phyloP scores from a whole-genome alignment of 352 stramenopile species.

The Pythium monospermum region DNA sequence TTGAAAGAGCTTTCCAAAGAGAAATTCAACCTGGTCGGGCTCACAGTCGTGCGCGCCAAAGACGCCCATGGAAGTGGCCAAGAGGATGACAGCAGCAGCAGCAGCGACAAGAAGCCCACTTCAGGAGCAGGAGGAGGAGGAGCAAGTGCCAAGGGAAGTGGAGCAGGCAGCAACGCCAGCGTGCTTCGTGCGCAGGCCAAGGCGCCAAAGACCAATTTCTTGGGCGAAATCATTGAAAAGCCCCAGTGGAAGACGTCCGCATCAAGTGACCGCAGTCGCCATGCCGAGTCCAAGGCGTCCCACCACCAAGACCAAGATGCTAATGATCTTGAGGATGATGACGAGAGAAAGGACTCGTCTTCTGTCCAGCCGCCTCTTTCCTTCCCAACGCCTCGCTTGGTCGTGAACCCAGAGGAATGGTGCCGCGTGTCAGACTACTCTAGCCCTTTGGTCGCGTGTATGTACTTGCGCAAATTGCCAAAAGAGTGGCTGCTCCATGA shows the following conservation, averaged over 20 bases:
- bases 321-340: slow-evolving; percentile 19
- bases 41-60: slow-evolving; percentile 43
- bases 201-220: slow-evolving; percentile 61
- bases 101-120: slow-evolving; percentile 5
- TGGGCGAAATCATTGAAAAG: slow-evolving; percentile 57
- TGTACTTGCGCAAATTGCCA: slow-evolving; percentile 61
- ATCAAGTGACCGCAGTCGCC: slow-evolving; percentile 7
- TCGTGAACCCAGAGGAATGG: slow-evolving; percentile 76
- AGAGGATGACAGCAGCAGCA: background rate
- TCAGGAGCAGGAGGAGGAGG: background rate
- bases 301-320: slow-evolving; percentile 13
- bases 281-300: slow-evolving; percentile 10
- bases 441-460: slow-evolving; percentile 40
- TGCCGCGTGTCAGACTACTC: slow-evolving; percentile 59
- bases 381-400: slow-evolving; percentile 53
- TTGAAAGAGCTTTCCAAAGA: slow-evolving; percentile 58
- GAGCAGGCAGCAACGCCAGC: slow-evolving; percentile 23
- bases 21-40: slow-evolving; percentile 50
- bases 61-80: background rate
- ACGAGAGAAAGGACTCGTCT: slow-evolving; percentile 13
- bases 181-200: slow-evolving; percentile 41
- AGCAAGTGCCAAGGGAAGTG: slow-evolving; percentile 1
- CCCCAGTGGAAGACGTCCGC: slow-evolving; percentile 30
- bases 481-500: slow-evolving; percentile 57
- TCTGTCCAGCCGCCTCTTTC: background rate